These are phyloP conservation scores for Lagenidium giganteum DNA, from an alignment of 352 stramenopile genomes.

Conservation along the genomic window DNA sequence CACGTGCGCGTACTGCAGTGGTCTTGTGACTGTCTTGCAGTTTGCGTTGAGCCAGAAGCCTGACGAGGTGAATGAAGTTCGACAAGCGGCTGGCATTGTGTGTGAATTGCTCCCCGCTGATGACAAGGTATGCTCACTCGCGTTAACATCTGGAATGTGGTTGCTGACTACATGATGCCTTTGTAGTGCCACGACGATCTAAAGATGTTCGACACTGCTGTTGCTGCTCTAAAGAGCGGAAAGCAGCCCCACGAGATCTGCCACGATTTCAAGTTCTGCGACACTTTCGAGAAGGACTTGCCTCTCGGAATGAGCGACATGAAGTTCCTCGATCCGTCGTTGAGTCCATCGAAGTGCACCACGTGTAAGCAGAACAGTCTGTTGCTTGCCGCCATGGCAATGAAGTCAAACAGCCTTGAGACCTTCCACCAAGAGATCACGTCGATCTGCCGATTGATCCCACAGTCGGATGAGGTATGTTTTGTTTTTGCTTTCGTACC, in stretches of 20 bases:
- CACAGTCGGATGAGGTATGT: slow-evolving; percentile 33
- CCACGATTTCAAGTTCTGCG: slow-evolving; percentile 43
- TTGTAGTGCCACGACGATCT: slow-evolving; percentile 55
- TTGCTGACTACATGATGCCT: neutral
- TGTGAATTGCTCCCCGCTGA: slow-evolving; percentile 59
- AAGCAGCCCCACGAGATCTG: slow-evolving; percentile 65
- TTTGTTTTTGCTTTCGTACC: neutral
- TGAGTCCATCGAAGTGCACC: slow-evolving; percentile 38
- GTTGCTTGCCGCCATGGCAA: slow-evolving; percentile 44
- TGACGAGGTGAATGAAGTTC: slow-evolving; percentile 54
- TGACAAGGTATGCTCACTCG: slow-evolving; percentile 34
- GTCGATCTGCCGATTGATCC: slow-evolving; percentile 51
- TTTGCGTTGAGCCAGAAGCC: slow-evolving; percentile 48
- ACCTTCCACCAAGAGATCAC: slow-evolving; percentile 43
- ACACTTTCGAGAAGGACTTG: slow-evolving; percentile 6
- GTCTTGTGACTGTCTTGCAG: slow-evolving; percentile 57
- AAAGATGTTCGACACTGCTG: slow-evolving; percentile 59
- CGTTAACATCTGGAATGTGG: neutral
- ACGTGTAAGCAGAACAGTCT: slow-evolving; percentile 56
- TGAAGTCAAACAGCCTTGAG: slow-evolving; percentile 32
- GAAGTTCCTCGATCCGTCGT: slow-evolving; percentile 31
- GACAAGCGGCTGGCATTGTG: slow-evolving; percentile 53
- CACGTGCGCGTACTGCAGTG: slow-evolving; percentile 59
- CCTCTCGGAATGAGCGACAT: slow-evolving; percentile 25
- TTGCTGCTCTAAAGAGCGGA: slow-evolving; percentile 37